Base-by-base conservation (phyloP, 495 filamentous ascomycete species). In the Annulohypoxylon stygium region DNA sequence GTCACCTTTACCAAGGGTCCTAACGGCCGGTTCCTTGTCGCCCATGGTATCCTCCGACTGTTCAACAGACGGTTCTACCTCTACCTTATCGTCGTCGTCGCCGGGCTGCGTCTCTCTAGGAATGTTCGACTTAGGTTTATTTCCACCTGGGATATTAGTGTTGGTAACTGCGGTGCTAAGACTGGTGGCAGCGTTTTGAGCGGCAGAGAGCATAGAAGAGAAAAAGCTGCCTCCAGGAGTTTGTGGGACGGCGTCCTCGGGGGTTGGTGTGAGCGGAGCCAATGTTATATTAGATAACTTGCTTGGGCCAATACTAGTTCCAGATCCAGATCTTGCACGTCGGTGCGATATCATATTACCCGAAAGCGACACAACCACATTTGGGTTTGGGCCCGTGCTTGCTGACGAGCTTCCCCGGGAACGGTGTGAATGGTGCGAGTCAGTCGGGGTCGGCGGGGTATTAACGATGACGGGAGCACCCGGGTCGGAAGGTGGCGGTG, bases 111-210 rank as follows among this genome's bases (percentile, higher is more conserved):
- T 53, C 60, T 83, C 81, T 51, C 78, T 80, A 59, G 78, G 61
- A 72, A 74, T n/a, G 72, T 74, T 69, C 60, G 76, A 69, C 75
- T 80, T 82, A 55, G 67, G 75, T 67, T 84, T 86, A 74, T 81
- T 82, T 61, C 80, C 74, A 45, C 76, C 68, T 33, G 78, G 76
- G 11, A 85, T 71, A 39, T 82, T 84, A 2, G 86, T 87, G 69
- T 93, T 94, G 10, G 88, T 79, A 30, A 98, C 93, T 54, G 87
- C 94, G 76, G 88, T 97, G 71, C 88, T 94, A 4, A 99, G 76
- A 2, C 89, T 90, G 72, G 88, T 94, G n/a, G 96, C 95, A 43
- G 97, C 95, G 81, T 93, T 98, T 77, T 98, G 96, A 14, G 95
- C 95, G 33, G 90, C 95, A 34, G 93, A 94, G 74, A 99, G 93